These are phyloP conservation scores for Gyromitra esculenta DNA, from an alignment of 2,329 filamentous ascomycete species.

Conservation along the genomic window DNA sequence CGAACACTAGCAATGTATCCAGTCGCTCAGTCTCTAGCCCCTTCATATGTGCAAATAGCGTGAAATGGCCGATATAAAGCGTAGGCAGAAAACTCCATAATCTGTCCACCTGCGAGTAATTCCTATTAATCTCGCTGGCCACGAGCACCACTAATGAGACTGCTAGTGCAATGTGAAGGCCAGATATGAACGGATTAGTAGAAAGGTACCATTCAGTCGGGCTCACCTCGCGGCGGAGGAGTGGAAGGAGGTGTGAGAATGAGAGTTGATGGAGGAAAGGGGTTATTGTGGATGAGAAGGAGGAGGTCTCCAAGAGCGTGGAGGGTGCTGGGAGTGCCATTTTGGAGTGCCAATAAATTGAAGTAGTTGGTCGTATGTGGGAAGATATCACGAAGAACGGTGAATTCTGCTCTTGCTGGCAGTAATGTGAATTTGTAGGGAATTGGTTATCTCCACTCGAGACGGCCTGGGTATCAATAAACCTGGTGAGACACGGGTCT, in stretches of 20 bases:
- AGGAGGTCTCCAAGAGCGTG: slow-evolving; percentile 76
- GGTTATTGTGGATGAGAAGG: slow-evolving; percentile 77
- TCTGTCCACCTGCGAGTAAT: slow-evolving; percentile 97
- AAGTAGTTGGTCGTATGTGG: neutral
- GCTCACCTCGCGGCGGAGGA: slow-evolving; percentile 70
- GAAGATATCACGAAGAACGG: neutral
- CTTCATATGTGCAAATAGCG: slow-evolving; percentile 80
- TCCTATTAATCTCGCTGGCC: slow-evolving; percentile 83
- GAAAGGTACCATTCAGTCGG: slow-evolving; percentile 75
- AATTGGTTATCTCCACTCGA: neutral
- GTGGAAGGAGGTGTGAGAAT: slow-evolving; percentile 72
- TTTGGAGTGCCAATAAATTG: neutral
- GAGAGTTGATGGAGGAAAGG: slow-evolving; percentile 77
- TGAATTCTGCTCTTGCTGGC: neutral
- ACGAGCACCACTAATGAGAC: slow-evolving; percentile 78
- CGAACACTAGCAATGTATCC: slow-evolving; percentile 76
- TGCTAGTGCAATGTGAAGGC: slow-evolving; percentile 75
- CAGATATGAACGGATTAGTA: slow-evolving; percentile 86
- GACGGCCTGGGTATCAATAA: neutral
- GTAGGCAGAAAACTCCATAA: slow-evolving; percentile 90
- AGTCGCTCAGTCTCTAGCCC: slow-evolving; percentile 76
- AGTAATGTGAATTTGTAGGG: neutral
- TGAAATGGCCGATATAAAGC: slow-evolving; percentile 85
- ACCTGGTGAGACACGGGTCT: slow-evolving; percentile 19
- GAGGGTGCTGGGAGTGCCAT: slow-evolving; percentile 69